Percentiles rank a stretch among this genome's conserved stretches.
phyloP scores from a whole-genome alignment of 768 basidiomycete species.

The Collybiopsis confluens region DNA sequence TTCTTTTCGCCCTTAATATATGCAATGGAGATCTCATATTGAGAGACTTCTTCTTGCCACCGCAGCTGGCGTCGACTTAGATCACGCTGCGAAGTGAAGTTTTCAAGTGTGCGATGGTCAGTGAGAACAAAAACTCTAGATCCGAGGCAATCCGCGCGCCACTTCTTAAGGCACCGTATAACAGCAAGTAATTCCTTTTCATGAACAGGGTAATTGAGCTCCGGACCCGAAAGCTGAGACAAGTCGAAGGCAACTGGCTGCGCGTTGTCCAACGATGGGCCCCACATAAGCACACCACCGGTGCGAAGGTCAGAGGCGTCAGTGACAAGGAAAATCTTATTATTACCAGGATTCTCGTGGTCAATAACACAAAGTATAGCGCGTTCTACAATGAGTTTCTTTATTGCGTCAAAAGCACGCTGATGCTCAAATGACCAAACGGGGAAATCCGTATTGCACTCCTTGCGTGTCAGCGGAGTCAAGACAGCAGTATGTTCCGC shows the following conservation, averaged over 20 bases:
- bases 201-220: conserved; percentile 22
- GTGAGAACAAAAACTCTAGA: conserved; percentile 20
- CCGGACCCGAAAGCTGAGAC: conserved; percentile 16
- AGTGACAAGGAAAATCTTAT: conserved; percentile 25
- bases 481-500: conserved; percentile 17
- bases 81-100: conserved; percentile 19
- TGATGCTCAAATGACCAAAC: conserved; percentile 19
- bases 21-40: conserved; percentile 23
- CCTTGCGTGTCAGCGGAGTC: conserved; percentile 16
- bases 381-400: conserved; percentile 5
- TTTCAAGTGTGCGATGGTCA: conserved; percentile 28
- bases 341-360: conserved; percentile 22
- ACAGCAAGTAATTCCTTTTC: conserved; percentile 30
- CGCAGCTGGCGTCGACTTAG: conserved; percentile 20
- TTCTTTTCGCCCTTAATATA: conserved; percentile 26
- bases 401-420: too few species aligned
- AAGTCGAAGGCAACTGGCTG: conserved; percentile 27
- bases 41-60: conserved; percentile 23
- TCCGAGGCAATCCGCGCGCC: conserved; percentile 15
- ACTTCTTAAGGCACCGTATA: conserved; percentile 18
- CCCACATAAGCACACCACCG: conserved; percentile 22
- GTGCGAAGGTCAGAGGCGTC: conserved; percentile 24
- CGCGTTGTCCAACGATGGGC: conserved; percentile 19
- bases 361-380: conserved; percentile 27
- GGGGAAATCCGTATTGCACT: conserved; percentile 11